phyloP scores from a whole-genome alignment of 2,329 filamentous ascomycete genomes.

The Ceratocystis albifundus region DNA sequence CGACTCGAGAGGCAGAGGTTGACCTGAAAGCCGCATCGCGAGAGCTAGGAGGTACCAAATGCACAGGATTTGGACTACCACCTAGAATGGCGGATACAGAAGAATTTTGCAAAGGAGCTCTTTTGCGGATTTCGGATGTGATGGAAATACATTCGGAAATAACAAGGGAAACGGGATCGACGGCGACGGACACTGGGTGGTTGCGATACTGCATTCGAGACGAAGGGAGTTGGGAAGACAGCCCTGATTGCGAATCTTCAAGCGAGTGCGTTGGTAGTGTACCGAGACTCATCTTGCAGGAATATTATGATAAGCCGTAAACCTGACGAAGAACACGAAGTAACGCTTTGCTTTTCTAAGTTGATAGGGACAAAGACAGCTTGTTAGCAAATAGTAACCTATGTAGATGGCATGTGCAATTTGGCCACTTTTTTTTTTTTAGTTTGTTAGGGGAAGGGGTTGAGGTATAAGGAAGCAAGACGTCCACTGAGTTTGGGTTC shows the following conservation, averaged over 20 bases:
- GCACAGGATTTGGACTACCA: conserved; percentile 51
- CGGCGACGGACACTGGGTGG: conserved; percentile 62
- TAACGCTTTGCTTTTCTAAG: neutral
- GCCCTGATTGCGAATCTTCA: conserved; percentile 20
- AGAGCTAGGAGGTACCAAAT: conserved; percentile 40
- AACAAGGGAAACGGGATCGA: conserved; percentile 83
- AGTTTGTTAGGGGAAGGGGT: neutral
- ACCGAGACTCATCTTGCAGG: conserved; percentile 15
- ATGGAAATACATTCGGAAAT: conserved; percentile 98
- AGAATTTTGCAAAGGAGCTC: conserved; percentile 89
- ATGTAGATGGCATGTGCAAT: conserved; percentile 19
- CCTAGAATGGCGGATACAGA: conserved; percentile 93
- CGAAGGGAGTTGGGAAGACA: conserved; percentile 20
- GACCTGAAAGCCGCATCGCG: conserved; percentile 11
- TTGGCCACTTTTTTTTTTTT: conserved; percentile 19
- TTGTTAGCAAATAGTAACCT: conserved; percentile 2
- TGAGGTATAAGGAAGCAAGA: neutral
- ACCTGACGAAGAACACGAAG: neutral
- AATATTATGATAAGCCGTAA: neutral
- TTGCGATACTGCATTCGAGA: conserved; percentile 48
- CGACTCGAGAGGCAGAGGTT: conserved; percentile 26
- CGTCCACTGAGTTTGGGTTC: neutral
- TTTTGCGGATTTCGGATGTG: conserved; percentile 95
- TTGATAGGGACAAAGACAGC: neutral
- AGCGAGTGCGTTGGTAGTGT: conserved; percentile 10